Base-by-base conservation (phyloP, 2,329 filamentous ascomycete species). In the Monilinia fructigena region DNA sequence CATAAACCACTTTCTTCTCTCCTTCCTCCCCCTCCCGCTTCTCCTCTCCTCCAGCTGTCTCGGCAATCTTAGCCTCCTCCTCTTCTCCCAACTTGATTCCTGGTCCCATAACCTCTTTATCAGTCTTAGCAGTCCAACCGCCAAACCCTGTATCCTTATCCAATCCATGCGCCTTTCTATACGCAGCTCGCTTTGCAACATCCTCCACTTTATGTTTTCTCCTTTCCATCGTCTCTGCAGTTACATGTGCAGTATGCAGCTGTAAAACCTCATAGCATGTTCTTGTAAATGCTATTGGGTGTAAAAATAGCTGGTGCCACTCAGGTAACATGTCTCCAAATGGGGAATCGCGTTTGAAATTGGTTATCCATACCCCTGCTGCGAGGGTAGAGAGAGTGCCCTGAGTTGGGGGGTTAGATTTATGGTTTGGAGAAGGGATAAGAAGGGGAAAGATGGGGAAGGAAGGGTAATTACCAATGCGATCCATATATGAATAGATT, bases 111-210 rank as follows among this genome's bases (percentile, higher is more conserved):
- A 68, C 65, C 55, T 76, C 69, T 31, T 63, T 66, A 69, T 76
- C 78, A 69, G 42, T 75, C 75, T 71, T 80, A 70, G 78, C 77
- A 16, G 76, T 79, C 80, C 81, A 82, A 3, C 80, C 80, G 10
- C 80, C 81, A 73, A 88, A 82, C 42, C 82, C 82, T 62, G 85
- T 80, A 73, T 83, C 82, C 72, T 84, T 81, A 77, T 93, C 89
- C 74, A 96, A 78, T 12, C 92, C 93, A 81, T 97, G 92, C 68
- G 90, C 92, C 78, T 92, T 89, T 74, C 93, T 87, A 79, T 92
- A 99, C 78, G 91, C 88, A 68, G 86, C 86, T 74, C 94, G 85
- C 86, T 97, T 97, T 77, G 89, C 85, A 38, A 95, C 89, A 79
- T 99, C 95, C 72, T 97, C 92, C 66, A 92, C 83, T 71, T 87